These are phyloP conservation scores for Avena insularis DNA, from an alignment of 176 grass and related monocot species.

Conservation along the genomic window DNA sequence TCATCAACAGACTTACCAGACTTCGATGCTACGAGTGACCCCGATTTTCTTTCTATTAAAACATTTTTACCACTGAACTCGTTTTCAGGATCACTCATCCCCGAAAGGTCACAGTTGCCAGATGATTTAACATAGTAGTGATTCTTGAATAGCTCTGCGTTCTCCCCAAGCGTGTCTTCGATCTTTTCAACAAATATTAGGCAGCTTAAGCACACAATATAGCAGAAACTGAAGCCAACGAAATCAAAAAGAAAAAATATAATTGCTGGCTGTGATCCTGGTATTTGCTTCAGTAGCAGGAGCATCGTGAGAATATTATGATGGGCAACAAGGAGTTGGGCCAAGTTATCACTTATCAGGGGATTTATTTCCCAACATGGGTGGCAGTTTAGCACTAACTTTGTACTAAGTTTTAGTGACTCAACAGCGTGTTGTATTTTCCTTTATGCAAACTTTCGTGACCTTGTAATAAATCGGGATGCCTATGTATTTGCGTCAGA, in stretches of 20 bases:
- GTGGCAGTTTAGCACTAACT: neutral
- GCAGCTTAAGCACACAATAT: constrained; percentile 20
- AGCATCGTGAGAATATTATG: neutral
- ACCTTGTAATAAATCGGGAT: neutral
- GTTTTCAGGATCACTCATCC: constrained; percentile 86
- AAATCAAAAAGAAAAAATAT: neutral
- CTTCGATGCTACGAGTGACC: constrained; percentile 68
- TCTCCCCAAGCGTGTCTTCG: constrained; percentile 79
- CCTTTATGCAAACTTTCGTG: neutral
- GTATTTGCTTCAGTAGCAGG: neutral
- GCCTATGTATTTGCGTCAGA: neutral
- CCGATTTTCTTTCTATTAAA: constrained; percentile 77
- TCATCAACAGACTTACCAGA: constrained; percentile 75
- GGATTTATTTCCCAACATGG: neutral
- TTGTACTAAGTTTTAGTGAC: neutral
- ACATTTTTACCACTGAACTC: constrained; percentile 92
- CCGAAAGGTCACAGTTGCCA: constrained; percentile 92
- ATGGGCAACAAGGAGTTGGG: neutral
- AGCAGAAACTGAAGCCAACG: constrained; percentile 35
- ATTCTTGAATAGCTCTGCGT: constrained; percentile 81
- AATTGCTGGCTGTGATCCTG: constrained; percentile 4
- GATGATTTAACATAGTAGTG: constrained; percentile 97
- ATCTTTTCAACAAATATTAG: constrained; percentile 52
- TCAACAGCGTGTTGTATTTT: neutral
- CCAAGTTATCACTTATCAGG: neutral